A percentile compares a stretch with the other conserved stretches of the same genome.
These are phyloP conservation scores for Globisporangium paddicum DNA, from an alignment of 352 stramenopile species.

Conservation along the genomic window DNA sequence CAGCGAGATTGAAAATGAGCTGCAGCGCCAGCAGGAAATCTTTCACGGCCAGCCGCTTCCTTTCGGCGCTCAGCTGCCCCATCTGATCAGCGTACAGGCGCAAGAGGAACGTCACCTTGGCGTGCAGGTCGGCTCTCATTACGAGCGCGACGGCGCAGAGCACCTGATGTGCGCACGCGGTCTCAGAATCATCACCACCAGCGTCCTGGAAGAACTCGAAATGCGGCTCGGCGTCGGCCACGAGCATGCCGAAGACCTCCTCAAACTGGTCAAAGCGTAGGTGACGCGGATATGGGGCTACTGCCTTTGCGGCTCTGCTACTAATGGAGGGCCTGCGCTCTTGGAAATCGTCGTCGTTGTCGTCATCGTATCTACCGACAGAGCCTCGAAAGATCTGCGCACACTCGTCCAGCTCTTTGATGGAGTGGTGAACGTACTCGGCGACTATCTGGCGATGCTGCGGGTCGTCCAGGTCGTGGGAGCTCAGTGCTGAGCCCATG, in stretches of 20 bases:
- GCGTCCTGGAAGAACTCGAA: slow-evolving; percentile 55
- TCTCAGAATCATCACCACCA: slow-evolving; percentile 12
- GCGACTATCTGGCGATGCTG: slow-evolving; percentile 36
- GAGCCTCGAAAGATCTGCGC: slow-evolving; percentile 43
- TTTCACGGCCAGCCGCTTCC: slow-evolving; percentile 33
- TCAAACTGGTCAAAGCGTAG: slow-evolving; percentile 54
- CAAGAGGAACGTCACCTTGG: slow-evolving; percentile 57
- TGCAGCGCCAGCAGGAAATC: slow-evolving; percentile 38
- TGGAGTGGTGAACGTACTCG: slow-evolving; percentile 50
- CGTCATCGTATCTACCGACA: slow-evolving; percentile 22
- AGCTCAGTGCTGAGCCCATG: slow-evolving; percentile 24
- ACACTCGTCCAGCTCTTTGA: slow-evolving; percentile 47
- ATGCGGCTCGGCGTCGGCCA: slow-evolving; percentile 56
- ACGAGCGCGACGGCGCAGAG: slow-evolving; percentile 58
- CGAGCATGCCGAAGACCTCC: slow-evolving; percentile 71
- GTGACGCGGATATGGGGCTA: slow-evolving; percentile 33
- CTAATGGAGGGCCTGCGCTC: not conserved
- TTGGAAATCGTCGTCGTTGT: slow-evolving; percentile 1
- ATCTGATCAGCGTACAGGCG: slow-evolving; percentile 48
- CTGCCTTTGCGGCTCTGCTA: not conserved
- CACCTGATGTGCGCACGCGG: slow-evolving; percentile 45
- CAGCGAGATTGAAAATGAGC: slow-evolving; percentile 32
- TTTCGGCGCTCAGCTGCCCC: slow-evolving; percentile 33
- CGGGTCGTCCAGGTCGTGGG: slow-evolving; percentile 13
- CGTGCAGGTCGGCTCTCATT: slow-evolving; percentile 43